Percentiles rank a stretch among this genome's conserved stretches.
Conservation (phyloP, 495 filamentous ascomycete genomes). For the Podospora conica region DNA sequence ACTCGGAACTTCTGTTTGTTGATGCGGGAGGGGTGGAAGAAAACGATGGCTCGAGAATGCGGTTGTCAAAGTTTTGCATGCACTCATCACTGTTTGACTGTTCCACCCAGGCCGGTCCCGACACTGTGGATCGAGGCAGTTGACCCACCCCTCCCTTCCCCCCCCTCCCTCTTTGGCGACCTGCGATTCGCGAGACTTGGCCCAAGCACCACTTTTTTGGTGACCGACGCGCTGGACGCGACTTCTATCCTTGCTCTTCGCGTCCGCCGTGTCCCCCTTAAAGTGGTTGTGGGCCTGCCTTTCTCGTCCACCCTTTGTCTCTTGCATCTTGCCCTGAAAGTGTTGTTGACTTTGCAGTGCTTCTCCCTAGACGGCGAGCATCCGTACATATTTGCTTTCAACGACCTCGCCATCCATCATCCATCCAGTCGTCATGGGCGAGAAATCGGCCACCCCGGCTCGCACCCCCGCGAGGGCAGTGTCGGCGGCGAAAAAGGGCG, state of each 20-base stretch:
- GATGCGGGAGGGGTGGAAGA: not conserved
- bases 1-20: no score
- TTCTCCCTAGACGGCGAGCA: not conserved
- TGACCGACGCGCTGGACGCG: slow-evolving; percentile 5
- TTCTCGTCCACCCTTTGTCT: not conserved
- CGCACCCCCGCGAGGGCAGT: slow-evolving; percentile 41
- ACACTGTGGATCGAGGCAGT: not conserved
- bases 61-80: not conserved
- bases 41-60: not conserved
- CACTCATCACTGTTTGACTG: not conserved
- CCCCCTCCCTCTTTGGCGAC: not conserved
- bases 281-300: slow-evolving; percentile 2
- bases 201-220: not conserved
- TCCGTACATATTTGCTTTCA: not conserved
- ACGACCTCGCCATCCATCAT: not conserved
- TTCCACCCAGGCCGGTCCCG: not conserved
- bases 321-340: not conserved
- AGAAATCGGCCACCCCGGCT: slow-evolving; percentile 20
- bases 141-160: not conserved
- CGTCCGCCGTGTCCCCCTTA: slow-evolving; percentile 4
- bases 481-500: slow-evolving; percentile 34
- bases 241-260: slow-evolving; percentile 8
- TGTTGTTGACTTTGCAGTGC: not conserved
- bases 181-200: slow-evolving; percentile 1
- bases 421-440: slow-evolving; percentile 21